A percentile compares a stretch with the other conserved stretches of the same genome.
Evolutionary conservation across 331 rosid species (phyloP).

Genomic region (Pyrus hybrid): DNA sequence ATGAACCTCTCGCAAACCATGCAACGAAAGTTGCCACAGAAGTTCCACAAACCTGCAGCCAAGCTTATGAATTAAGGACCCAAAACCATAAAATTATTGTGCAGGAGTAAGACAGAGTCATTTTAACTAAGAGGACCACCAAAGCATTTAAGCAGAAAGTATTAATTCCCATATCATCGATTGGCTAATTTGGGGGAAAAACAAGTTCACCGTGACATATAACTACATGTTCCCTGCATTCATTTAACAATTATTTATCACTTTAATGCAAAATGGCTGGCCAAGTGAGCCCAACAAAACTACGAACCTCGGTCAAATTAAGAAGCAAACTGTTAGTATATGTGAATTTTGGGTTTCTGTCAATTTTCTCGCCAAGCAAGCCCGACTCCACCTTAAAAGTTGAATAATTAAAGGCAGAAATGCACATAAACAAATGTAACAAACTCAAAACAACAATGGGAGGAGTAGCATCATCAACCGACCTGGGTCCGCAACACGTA

Average conservation of each 20-base stretch:
- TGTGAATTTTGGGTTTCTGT: background rate
- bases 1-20: constrained; percentile 95
- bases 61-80: constrained; percentile 3
- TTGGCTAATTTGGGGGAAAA: background rate
- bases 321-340: background rate
- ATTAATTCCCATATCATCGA: background rate
- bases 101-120: background rate
- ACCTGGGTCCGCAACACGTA: constrained; percentile 99
- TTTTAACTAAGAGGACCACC: background rate
- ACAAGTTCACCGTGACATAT: background rate
- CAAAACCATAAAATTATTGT: background rate
- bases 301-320: background rate
- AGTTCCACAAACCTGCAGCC: constrained; percentile 90
- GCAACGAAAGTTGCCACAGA: constrained; percentile 98
- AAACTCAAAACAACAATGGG: background rate
- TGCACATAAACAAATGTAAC: background rate
- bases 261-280: background rate
- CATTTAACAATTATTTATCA: background rate
- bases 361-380: constrained; percentile 1
- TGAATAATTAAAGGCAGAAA: background rate
- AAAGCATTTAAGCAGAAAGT: background rate
- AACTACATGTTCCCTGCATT: background rate
- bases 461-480: constrained; percentile 15
- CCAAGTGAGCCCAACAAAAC: constrained; percentile 4
- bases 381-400: background rate